A percentile compares a stretch with the other conserved stretches of the same genome.
Evolutionary conservation across 2,329 filamentous ascomycete genomes (phyloP).

Genomic region (Knufia petricola): DNA sequence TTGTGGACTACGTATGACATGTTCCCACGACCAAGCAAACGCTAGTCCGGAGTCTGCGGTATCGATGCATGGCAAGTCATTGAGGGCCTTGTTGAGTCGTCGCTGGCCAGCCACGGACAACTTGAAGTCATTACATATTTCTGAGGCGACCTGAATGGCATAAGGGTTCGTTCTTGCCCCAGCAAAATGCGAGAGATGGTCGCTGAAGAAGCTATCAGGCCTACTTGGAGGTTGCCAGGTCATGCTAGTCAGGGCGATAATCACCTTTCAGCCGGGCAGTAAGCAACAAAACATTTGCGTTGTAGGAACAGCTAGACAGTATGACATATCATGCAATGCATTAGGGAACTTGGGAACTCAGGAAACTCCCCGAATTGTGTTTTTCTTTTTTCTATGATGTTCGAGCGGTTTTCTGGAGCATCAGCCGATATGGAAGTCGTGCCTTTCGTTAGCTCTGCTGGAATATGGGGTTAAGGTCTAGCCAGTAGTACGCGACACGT

Average conservation of each 20-base stretch:
- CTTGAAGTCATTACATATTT: constrained; percentile 16
- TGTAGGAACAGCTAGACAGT: no score
- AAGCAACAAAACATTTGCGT: no score
- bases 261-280: background rate
- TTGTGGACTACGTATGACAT: constrained; percentile 15
- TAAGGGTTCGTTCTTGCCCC: constrained; percentile 15
- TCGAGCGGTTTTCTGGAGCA: no score
- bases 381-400: no score
- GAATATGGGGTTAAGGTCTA: no score
- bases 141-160: constrained; percentile 14
- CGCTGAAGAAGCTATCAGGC: background rate
- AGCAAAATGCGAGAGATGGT: background rate
- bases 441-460: no score
- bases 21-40: constrained; percentile 18
- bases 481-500: no score
- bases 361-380: no score
- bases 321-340: no score
- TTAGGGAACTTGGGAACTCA: no score
- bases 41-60: constrained; percentile 12
- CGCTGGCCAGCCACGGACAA: constrained; percentile 16
- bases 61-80: constrained; percentile 11
- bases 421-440: no score
- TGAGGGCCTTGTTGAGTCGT: constrained; percentile 5
- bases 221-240: no score
- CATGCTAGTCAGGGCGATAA: background rate